Evolutionary conservation across 441 rosid species (phyloP), one percentile per base, ranked within the genome.

Genomic region (Pelargonium fulgidum): DNA sequence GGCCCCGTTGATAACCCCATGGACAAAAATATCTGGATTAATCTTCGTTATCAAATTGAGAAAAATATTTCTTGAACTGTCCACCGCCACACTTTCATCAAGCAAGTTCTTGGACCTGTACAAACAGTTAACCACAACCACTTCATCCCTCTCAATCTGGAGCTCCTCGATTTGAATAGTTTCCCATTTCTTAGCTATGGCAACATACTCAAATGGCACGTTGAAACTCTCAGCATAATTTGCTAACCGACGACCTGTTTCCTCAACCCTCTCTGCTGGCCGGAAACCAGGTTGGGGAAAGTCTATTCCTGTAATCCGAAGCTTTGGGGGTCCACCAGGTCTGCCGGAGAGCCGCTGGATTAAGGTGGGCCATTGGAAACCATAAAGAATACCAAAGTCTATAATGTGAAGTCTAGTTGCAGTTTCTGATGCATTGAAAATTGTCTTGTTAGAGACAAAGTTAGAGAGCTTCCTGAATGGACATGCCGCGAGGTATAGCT

Each of bases 121-220:
- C 65, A 90, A 54, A 64, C 97, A 90, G 73, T 82, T 89, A 44
- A 91, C 94, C 29, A 85, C 75, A 14, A 77, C 70, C 14, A 85
- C 26, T 78, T 90, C 98, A 47, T 82, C 87, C 71, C 70, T 77
- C 22, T 82, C 85, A 44, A 86, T 79, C 68, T 81, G 81, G 2
- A 88, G 90, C 66, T 88, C 93, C 77, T 83, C 87, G 13, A 78
- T 68, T 66, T 68, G 78, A 78, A 88, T 59, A 12, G 78, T 66
- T 42, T 86, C 93, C 93, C 93, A 88, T 74, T 69, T 86, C 81
- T 88, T 88, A 3, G 90, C 93, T 65, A 88, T 82, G 7, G 90
- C 87, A 42, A 79, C 79, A 75, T 82, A 88, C 77, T 83, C 85
- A 26, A 88, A 88, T 20, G 85, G 85, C 72, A 88, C 85, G 0